A percentile compares a stretch with the other conserved stretches of the same genome.
Conservation (phyloP, 495 filamentous ascomycete genomes). For the Xylaria telfairii region DNA sequence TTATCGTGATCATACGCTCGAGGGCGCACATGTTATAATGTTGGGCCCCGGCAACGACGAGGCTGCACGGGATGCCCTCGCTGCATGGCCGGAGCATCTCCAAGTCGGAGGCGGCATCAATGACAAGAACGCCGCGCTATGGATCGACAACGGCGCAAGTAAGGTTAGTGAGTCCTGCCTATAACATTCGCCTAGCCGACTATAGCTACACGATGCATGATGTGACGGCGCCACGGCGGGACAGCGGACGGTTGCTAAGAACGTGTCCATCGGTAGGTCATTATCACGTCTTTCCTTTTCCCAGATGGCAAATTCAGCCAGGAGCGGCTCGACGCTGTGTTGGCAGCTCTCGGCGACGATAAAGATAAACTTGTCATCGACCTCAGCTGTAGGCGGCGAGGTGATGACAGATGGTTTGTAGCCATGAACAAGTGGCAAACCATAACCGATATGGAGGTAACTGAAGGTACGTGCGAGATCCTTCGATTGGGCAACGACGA, state of each 20-base stretch:
- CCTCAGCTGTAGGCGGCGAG: constrained; percentile 81
- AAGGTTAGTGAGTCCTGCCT: constrained; percentile 66
- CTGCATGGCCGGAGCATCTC: constrained; percentile 74
- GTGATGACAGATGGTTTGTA: constrained; percentile 79
- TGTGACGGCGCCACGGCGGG: neutral
- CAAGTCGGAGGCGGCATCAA: constrained; percentile 94
- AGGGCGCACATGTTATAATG: constrained; percentile 93
- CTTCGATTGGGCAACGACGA: neutral
- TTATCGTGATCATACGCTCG: constrained; percentile 74
- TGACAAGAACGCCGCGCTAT: constrained; percentile 78
- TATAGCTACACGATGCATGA: neutral
- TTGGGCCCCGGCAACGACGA: constrained; percentile 85
- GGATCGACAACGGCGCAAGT: constrained; percentile 87
- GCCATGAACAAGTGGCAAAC: constrained; percentile 99
- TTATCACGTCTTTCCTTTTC: constrained; percentile 82
- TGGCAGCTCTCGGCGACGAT: constrained; percentile 72
- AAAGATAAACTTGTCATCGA: constrained; percentile 89
- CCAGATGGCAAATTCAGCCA: constrained; percentile 81
- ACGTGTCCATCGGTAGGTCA: constrained; percentile 65
- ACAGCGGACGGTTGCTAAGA: constrained; percentile 1
- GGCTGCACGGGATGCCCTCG: constrained; percentile 77
- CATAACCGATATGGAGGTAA: constrained; percentile 93
- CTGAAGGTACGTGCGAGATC: constrained; percentile 62
- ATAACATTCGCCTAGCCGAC: neutral
- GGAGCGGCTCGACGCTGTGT: constrained; percentile 71